Evolutionary conservation across 148 eudicot genomes (phyloP), one percentile per base, ranked within the genome.

Genomic region (Nepenthes mirabilis): DNA sequence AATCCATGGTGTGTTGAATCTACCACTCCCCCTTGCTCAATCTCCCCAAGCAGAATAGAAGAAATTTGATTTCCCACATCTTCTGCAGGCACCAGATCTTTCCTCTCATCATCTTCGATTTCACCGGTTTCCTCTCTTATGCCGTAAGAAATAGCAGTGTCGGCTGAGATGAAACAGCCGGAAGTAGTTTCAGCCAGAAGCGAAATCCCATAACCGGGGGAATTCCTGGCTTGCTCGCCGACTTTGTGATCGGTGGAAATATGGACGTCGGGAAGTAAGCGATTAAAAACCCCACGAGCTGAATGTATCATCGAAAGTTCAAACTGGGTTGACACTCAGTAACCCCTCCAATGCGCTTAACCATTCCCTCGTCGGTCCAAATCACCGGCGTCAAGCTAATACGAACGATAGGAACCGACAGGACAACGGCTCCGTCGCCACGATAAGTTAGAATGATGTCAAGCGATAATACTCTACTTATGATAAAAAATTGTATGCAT

Each of bases 1-100:
- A 93, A 74, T 33, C 91, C 95, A 96, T 88, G 99, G 67, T 93
- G 99, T 35, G 87, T 79, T 11, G 96, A 93, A 75, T 93, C 98
- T 37, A 91, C 94, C 32, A 91, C 96, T 45, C 98, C 98, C 5
- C 95, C 98, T 77, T 85, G 87, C 70, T 79, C 85, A 56, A 93
- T 77, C 83, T 93, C 98, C 58, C 71, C 74, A 52, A 86, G 78
- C 59, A 93, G 69, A 55, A 70, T 56, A 56, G 82, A 82, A 69
- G 98, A 96, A 61, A 82, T 82, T 60, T 80, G 75, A 71, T 82
- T 79, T 34, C 95, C 96, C 51, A 88, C 78, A 43, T 83, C 96
- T 50, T 74, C 87, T 1, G 96, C 75, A 37, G 87, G 77, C 60
- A 48, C 74, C 68, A 86, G 70, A 45, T 68, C 72, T 71, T 74